phyloP scores from a whole-genome alignment of 192 early-diverging fungal species.

The Backusella westeae region DNA sequence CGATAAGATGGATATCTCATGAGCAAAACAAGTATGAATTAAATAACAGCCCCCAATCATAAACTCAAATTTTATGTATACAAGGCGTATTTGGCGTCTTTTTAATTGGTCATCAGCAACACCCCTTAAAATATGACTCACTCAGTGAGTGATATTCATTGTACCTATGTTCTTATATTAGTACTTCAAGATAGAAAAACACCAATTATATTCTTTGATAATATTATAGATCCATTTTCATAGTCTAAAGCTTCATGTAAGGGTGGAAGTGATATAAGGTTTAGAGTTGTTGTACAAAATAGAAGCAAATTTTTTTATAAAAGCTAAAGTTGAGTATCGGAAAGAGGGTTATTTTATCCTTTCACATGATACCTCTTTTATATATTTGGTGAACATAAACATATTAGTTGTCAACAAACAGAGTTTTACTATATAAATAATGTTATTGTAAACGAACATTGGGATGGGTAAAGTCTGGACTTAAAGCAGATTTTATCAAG shows the following conservation, averaged over 20 bases:
- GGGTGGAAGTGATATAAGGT: not conserved
- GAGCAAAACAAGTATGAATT: not conserved
- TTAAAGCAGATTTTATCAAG: not conserved
- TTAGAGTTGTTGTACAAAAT: not conserved
- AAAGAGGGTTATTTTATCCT: not conserved
- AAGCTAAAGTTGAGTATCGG: not conserved
- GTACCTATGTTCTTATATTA: slow-evolving; percentile 3
- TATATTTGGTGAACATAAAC: not conserved
- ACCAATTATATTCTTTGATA: not conserved
- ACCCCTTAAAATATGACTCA: slow-evolving; percentile 8
- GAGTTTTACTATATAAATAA: not conserved
- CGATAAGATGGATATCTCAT: slow-evolving; percentile 2
- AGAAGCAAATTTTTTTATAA: not conserved
- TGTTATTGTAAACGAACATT: not conserved
- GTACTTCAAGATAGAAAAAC: not conserved
- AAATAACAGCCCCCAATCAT: not conserved
- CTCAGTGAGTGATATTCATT: not conserved
- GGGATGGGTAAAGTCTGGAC: not conserved
- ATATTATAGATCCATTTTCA: not conserved
- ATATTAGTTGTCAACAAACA: slow-evolving; percentile 5
- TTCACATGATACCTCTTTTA: slow-evolving; percentile 8
- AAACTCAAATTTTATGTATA: not conserved
- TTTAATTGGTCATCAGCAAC: not conserved
- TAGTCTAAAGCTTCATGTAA: not conserved
- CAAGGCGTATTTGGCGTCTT: not conserved